These are phyloP conservation scores for Scheffersomyces titani DNA, from an alignment of 1,139 yeast species.

Conservation along the genomic window DNA sequence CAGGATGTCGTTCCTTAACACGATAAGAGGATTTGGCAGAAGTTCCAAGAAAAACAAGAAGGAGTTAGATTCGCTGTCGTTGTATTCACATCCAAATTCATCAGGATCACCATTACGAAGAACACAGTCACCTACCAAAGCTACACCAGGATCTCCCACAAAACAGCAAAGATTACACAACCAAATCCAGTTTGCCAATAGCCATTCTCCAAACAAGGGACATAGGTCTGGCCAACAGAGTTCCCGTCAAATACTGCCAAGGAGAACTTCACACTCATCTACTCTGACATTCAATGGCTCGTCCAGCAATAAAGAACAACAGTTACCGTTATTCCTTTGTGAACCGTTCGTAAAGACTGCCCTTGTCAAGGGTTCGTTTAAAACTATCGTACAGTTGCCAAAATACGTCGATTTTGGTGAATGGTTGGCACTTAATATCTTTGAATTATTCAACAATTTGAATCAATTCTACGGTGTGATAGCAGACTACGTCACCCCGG, in stretches of 20 bases:
- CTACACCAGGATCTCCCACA: conserved; percentile 28
- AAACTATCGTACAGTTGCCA: conserved; percentile 92
- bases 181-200: conserved; percentile 25
- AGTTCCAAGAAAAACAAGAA: conserved; percentile 56
- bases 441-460: conserved; percentile 83
- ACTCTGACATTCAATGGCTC: conserved; percentile 2
- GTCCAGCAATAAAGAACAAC: conserved; percentile 1
- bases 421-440: conserved; percentile 92
- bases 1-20: conserved; percentile 45
- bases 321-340: conserved; percentile 70
- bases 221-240: conserved; percentile 20
- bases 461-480: conserved; percentile 88
- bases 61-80: conserved; percentile 37
- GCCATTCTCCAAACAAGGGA: conserved; percentile 37
- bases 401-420: conserved; percentile 92
- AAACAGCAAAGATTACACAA: conserved; percentile 26
- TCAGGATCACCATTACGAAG: conserved; percentile 41
- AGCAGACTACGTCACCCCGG: conserved; percentile 87
- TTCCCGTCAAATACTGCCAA: conserved; percentile 22
- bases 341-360: conserved; percentile 96
- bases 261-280: conserved; percentile 7
- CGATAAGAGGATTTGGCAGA: conserved; percentile 64
- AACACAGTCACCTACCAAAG: conserved; percentile 38
- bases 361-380: conserved; percentile 94
- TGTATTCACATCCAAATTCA: conserved; percentile 34